These are phyloP conservation scores for Laetiporus sulphureus DNA, from an alignment of 1,284 basidiomycete genomes.

Conservation along the genomic window DNA sequence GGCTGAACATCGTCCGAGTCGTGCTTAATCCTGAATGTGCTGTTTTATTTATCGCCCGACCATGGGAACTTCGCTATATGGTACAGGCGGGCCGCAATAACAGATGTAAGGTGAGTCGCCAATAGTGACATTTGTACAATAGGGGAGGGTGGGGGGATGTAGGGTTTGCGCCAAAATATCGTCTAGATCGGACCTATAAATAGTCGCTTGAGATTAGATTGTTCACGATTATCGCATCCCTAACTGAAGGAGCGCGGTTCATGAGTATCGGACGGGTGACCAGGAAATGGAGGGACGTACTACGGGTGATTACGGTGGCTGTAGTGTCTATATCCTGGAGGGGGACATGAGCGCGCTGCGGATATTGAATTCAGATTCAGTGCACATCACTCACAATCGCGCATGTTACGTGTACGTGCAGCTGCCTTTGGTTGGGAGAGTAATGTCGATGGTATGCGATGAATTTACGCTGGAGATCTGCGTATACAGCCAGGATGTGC, in stretches of 20 bases:
- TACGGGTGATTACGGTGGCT: slow-evolving; percentile 36
- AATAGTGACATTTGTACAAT: no score
- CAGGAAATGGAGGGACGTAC: slow-evolving; percentile 26
- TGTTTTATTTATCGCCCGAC: no score
- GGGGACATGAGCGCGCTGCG: no score
- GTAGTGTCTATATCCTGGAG: slow-evolving; percentile 44
- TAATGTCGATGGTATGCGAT: slow-evolving; percentile 38
- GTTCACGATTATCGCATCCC: slow-evolving; percentile 29
- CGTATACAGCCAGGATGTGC: neutral
- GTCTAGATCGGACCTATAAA: slow-evolving; percentile 8
- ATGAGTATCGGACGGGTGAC: neutral
- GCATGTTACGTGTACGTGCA: slow-evolving; percentile 48
- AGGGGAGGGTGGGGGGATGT: no score
- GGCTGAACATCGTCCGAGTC: no score
- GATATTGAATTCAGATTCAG: no score
- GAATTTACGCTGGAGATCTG: slow-evolving; percentile 46
- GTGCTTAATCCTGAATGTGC: no score
- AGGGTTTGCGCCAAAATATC: no score
- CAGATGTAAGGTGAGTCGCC: no score
- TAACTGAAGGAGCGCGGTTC: slow-evolving; percentile 28
- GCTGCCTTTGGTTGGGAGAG: slow-evolving; percentile 34
- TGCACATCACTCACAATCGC: slow-evolving; percentile 40
- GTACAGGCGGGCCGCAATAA: no score
- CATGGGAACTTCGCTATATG: no score
- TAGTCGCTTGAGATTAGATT: slow-evolving; percentile 20